Conservation (phyloP, 116 monocot genomes). For the Phalaenopsis hybrid region DNA sequence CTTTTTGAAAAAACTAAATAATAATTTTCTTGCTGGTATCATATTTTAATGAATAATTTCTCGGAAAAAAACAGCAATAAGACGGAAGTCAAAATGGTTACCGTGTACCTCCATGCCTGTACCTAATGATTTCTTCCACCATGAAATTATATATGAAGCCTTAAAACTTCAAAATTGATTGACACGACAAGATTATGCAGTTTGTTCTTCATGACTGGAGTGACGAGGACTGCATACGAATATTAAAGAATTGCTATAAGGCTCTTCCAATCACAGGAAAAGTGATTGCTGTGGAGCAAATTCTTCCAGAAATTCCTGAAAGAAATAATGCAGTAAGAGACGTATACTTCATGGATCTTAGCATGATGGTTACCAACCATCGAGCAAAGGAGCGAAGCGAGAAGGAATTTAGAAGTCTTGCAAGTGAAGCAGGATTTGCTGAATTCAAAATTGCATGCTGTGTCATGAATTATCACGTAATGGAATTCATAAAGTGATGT, state of each 20-base stretch:
- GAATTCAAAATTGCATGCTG: constrained; percentile 11
- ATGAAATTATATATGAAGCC: no score
- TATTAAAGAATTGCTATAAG: constrained; percentile 34
- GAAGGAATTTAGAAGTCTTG: constrained; percentile 25
- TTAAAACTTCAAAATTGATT: no score
- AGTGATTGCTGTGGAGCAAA: constrained; percentile 25
- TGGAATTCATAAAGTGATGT: constrained; percentile 27
- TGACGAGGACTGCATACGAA: constrained; percentile 21
- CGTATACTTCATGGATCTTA: constrained; percentile 23
- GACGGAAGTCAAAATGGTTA: no score
- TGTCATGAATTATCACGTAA: constrained; percentile 14
- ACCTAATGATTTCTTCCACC: no score
- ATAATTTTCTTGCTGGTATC: no score
- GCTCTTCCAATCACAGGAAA: constrained; percentile 28
- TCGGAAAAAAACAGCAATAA: no score
- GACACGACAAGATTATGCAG: constrained; percentile 10
- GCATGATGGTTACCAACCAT: constrained; percentile 34
- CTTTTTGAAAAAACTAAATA: no score
- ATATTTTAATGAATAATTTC: no score
- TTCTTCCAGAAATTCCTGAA: constrained; percentile 21
- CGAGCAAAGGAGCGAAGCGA: constrained; percentile 31
- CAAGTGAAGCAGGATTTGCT: constrained; percentile 22
- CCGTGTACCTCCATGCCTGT: no score
- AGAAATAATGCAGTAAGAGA: constrained; percentile 10
- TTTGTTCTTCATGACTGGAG: constrained; percentile 36